Base-by-base conservation (phyloP, 2,329 filamentous ascomycete species). In the Aspergillus clavatus region DNA sequence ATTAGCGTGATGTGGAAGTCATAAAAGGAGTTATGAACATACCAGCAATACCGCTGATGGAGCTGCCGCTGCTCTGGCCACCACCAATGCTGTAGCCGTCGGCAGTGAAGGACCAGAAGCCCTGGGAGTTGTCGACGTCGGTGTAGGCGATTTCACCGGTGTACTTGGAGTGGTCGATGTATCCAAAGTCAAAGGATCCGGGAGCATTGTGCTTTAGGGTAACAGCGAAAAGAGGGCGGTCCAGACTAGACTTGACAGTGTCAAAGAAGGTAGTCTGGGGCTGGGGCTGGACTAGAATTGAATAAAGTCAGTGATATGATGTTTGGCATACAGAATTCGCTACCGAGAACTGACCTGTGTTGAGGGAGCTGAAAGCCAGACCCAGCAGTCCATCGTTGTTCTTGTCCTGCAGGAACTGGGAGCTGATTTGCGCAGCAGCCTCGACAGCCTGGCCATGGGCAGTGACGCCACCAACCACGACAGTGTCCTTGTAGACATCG, bases 371-470 rank as follows among this genome's bases (percentile, higher is more conserved):
- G 66, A 83, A 82, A 16, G 77, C 75, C 31, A 83, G 68, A 35
- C 81, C 81, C 43, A 84, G 68, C 19, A 84, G 72, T 43, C 81
- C 80, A 52, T 83, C 81, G 41, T 74, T 79, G 58, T 75, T 62
- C 21, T 56, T 57, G 56, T 83, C 77, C 43, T 69, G 54, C 5
- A 65, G 55, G 65, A 83, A 83, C 31, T 71, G 52, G 1, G 63
- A 47, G 10, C 81, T 84, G 33, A 86, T 76, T 1, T 72, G 70
- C 3, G 72, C 71, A 11, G 84, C 84, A 26, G 82, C 77, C 63
- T 87, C 81, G 8, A 88, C 78, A 7, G 82, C 81, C 64, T 87
- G 84, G 2, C 65, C 61, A 2, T 73, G 73, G 26, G 82, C 81
- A 22, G 72, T 78, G 2, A 83, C 77, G 23, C 71, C 70, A 37